These are phyloP conservation scores for Saccharomyces hybrid DNA, from an alignment of 1,139 yeast species.

Conservation along the genomic window DNA sequence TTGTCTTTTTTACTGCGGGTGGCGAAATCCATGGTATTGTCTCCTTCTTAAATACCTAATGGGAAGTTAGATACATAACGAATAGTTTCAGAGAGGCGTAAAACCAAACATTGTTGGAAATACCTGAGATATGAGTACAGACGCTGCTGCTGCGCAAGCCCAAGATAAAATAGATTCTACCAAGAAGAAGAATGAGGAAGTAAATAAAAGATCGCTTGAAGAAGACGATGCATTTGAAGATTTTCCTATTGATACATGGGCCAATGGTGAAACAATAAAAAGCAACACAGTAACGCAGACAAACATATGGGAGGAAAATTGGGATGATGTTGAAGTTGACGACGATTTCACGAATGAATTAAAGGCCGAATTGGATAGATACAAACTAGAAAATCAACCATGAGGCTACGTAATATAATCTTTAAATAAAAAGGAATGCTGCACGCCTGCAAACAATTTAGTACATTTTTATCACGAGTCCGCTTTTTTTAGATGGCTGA, in stretches of 20 bases:
- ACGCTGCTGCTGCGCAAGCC: not conserved
- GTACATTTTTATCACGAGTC: not conserved
- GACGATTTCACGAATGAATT: conserved; percentile 73
- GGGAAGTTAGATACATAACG: not conserved
- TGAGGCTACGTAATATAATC: not conserved
- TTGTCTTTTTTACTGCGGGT: not conserved
- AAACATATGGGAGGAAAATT: conserved; percentile 88
- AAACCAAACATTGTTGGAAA: not conserved
- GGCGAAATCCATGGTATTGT: not conserved
- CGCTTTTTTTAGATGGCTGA: no score
- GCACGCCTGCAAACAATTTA: not conserved
- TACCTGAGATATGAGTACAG: not conserved
- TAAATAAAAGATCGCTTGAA: conserved; percentile 48
- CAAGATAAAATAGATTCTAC: conserved; percentile 1
- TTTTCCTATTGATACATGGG: conserved; percentile 78
- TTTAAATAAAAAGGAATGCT: not conserved
- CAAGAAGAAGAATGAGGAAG: conserved; percentile 4
- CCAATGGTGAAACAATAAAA: conserved; percentile 39
- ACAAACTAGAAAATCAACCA: conserved; percentile 13
- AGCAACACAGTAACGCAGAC: conserved; percentile 31
- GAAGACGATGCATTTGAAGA: conserved; percentile 96
- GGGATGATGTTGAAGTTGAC: conserved; percentile 90
- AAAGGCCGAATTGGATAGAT: conserved; percentile 38
- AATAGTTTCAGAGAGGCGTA: no score
- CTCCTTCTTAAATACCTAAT: not conserved